Evolutionary conservation across 352 stramenopile species (phyloP), one percentile per base, ranked within the genome.

Genomic region (Hyaloperonospora arabidopsidis): DNA sequence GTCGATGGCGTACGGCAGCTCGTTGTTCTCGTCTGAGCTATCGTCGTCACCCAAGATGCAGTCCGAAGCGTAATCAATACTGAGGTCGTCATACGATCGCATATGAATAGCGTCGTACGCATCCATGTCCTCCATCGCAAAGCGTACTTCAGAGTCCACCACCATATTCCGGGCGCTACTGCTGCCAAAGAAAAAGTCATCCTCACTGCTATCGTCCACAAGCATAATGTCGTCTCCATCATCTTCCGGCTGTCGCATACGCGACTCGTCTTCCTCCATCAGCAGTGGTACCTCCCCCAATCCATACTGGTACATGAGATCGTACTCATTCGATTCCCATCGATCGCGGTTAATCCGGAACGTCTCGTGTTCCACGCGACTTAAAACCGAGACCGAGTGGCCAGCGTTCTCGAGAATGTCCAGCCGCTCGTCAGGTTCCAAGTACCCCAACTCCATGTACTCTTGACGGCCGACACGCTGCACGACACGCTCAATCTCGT

Each of bases 321-420:
- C 80, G 61, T 87, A 91, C 61, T 91, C 80, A 59, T 91, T 91
- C 21, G 80, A 89, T 52, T 91, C 80, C 78, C 76, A 91, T 18
- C 80, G 80, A 66, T 89, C 77, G 40, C 77, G 78, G 56, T 91
- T 91, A 45, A 89, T 79, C 43, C 78, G 80, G 39, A 87, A 62
- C 32, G 68, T 75, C 36, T 89, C 78, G 28, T 75, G 74, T 57
- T 89, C 79, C 22, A 86, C 73, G 56, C 76, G 68, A 35, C 61
- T 84, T 53, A 91, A 76, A 57, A 84, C 72, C 38, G 74, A 72
- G 10, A 76, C 62, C 15, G 80, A 77, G 57, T 81, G 77, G 25
- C 81, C 79, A 1, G 77, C 77, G 29, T 74, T 71, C 52, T 89
- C 77, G 13, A 92, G 50, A 39, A 92, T 88, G 14, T 88, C 74